Base-by-base conservation (phyloP, 2,329 filamentous ascomycete genomes). In the Ophiostoma ulmi region DNA sequence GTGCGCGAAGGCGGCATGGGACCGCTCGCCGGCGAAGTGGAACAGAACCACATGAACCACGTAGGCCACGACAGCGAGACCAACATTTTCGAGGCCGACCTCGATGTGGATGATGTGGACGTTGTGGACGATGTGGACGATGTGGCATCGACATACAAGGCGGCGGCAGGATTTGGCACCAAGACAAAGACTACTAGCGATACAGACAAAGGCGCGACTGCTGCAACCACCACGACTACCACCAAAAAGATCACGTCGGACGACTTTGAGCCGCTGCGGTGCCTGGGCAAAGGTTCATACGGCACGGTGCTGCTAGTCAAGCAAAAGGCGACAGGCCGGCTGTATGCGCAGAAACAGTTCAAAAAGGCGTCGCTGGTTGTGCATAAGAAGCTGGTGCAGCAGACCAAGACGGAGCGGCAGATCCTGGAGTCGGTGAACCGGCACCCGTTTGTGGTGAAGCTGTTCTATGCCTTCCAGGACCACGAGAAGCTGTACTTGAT, bases 271-370 rank as follows among this genome's bases (percentile, higher is more conserved):
- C 88, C 91, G 13, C 82, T 99, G 68, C 91, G 92, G 68, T 98
- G 94, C 79, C 89, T 99, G 31, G 96, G 96, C 71, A 98, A 98
- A 78, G 95, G 95, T 67, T 93, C 95, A 17, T 99, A 95, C 78
- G 95, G 95, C 48, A 99, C 94, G 0, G 96, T 99, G 13, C 83
- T 97, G 65, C 86, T 99, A 38, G 96, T 99, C 73, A 95, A 94
- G 81, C 94, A 99, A 81, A 88, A 88, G 68, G 83, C 88, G 39
- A 97, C 94, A 1, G 95, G 95, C 61, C 90, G 92, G 63, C 86
- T 99, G 5, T 99, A 94, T 77, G 96, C 95, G 0, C 96, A 99
- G 82, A 99, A 99, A 83, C 94, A 98, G 80, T 95, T 99, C 81
- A 95, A 94, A 79, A 99, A 99, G 81, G 95, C 96, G 0, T 97